Conservation (phyloP, 352 stramenopile species). For the Globisporangium camurandrum region DNA sequence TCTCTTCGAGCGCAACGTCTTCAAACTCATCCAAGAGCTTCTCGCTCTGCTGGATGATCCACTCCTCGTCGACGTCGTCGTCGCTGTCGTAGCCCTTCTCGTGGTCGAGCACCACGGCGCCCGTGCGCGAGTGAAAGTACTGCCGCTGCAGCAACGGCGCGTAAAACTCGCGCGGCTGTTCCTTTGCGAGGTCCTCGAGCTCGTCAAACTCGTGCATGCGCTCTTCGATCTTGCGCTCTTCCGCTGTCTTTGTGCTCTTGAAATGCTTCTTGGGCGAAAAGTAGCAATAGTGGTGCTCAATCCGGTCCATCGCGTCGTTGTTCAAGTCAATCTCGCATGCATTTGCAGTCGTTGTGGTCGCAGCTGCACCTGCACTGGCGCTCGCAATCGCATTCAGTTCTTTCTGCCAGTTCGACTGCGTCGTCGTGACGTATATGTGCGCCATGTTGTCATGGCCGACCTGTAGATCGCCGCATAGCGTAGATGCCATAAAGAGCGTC, state of each 20-base stretch:
- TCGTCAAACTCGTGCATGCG: slow-evolving; percentile 75
- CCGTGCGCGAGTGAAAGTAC: slow-evolving; percentile 86
- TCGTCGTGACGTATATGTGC: slow-evolving; percentile 77
- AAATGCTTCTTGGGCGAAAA: slow-evolving; percentile 40
- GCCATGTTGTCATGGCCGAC: slow-evolving; percentile 72
- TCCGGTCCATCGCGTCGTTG: slow-evolving; percentile 39
- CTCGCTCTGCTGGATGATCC: slow-evolving; percentile 84
- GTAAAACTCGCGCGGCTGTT: slow-evolving; percentile 68
- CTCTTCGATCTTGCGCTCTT: slow-evolving; percentile 35
- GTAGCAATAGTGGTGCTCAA: slow-evolving; percentile 63
- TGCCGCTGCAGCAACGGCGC: slow-evolving; percentile 68
- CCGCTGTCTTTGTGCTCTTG: slow-evolving; percentile 13
- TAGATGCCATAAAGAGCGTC: too few species aligned
- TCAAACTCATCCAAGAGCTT: slow-evolving; percentile 85
- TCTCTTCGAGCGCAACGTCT: slow-evolving; percentile 80
- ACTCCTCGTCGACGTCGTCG: slow-evolving; percentile 85
- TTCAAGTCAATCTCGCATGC: slow-evolving; percentile 52
- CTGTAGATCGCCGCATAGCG: too few species aligned
- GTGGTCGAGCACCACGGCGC: slow-evolving; percentile 70
- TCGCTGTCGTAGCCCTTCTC: slow-evolving; percentile 85
- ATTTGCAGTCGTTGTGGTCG: too few species aligned
- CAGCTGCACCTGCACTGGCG: too few species aligned
- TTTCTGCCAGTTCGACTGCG: slow-evolving; percentile 18
- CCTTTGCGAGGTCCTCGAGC: slow-evolving; percentile 40
- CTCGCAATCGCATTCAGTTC: slow-evolving; percentile 17